Evolutionary conservation across 306 rosid genomes (phyloP).

Genomic region (Prunus fruticosa): DNA sequence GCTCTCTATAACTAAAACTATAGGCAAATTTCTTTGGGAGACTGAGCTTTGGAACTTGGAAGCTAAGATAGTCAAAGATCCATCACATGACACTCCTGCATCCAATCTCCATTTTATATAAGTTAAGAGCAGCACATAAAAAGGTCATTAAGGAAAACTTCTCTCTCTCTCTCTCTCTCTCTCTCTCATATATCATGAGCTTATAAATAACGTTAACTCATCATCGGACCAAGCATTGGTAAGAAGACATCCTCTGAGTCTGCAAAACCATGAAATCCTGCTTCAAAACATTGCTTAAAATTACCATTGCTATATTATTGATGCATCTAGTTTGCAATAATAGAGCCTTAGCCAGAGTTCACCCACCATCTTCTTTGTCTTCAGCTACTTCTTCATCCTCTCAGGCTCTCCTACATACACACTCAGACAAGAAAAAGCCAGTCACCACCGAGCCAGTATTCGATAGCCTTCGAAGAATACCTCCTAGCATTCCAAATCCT

Average conservation of each 20-base stretch:
- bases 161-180: background rate
- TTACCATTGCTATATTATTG: slow-evolving; percentile 41
- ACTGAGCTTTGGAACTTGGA: slow-evolving; percentile 74
- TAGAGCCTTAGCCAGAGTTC: slow-evolving; percentile 45
- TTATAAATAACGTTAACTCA: slow-evolving; percentile 31
- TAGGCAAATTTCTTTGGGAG: slow-evolving; percentile 25
- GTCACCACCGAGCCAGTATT: slow-evolving; percentile 24
- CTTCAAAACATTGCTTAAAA: slow-evolving; percentile 38
- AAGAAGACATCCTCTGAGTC: slow-evolving; percentile 45
- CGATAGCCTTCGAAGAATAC: slow-evolving; percentile 61
- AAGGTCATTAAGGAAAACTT: background rate
- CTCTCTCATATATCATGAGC: background rate
- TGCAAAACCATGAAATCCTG: slow-evolving; percentile 57
- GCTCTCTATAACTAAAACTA: slow-evolving; percentile 17
- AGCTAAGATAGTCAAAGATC: slow-evolving; percentile 57
- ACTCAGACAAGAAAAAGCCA: slow-evolving; percentile 10
- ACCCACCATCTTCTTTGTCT: slow-evolving; percentile 33
- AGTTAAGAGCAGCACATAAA: slow-evolving; percentile 17
- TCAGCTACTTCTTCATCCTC: slow-evolving; percentile 28
- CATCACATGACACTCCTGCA: slow-evolving; percentile 68
- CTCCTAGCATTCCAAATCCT: slow-evolving; percentile 82
- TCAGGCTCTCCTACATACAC: slow-evolving; percentile 19
- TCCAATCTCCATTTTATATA: slow-evolving; percentile 29
- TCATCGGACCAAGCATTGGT: slow-evolving; percentile 38
- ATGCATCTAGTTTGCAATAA: slow-evolving; percentile 34